Conservation (phyloP, 1,139 yeast species). For the Blastobotrys arbuscula region DNA sequence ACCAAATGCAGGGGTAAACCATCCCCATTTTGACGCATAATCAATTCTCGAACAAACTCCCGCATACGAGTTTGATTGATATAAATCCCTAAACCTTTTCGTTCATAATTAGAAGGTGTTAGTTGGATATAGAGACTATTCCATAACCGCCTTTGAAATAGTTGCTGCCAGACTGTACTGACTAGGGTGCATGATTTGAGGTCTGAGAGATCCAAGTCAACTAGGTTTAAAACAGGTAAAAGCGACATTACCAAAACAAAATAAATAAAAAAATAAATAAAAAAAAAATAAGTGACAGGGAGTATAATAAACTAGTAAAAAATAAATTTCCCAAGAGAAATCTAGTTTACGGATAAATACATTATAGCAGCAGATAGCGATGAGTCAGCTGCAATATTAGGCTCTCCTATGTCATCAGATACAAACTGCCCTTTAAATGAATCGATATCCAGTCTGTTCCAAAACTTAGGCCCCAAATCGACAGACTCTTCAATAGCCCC, state of each 20-base stretch:
- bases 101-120: neutral
- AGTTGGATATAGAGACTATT: neutral
- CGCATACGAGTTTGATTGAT: neutral
- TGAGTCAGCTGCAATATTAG: slow-evolving; percentile 5
- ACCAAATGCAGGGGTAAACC: neutral
- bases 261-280: no score
- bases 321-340: no score
- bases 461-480: slow-evolving; percentile 1
- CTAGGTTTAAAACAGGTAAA: no score
- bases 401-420: slow-evolving; percentile 1
- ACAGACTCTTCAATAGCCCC: neutral
- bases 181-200: neutral
- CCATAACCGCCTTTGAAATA: neutral
- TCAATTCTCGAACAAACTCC: neutral
- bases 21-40: neutral
- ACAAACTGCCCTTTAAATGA: slow-evolving; percentile 3
- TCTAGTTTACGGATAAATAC: slow-evolving; percentile 6
- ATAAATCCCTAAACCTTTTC: neutral
- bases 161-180: neutral
- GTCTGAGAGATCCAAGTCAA: neutral
- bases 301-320: no score
- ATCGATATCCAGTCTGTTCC: slow-evolving; percentile 1
- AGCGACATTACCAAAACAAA: no score
- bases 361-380: slow-evolving; percentile 8
- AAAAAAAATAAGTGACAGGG: no score